These are phyloP conservation scores for Lentinula sp. DNA, from an alignment of 768 basidiomycete species.

Conservation along the genomic window DNA sequence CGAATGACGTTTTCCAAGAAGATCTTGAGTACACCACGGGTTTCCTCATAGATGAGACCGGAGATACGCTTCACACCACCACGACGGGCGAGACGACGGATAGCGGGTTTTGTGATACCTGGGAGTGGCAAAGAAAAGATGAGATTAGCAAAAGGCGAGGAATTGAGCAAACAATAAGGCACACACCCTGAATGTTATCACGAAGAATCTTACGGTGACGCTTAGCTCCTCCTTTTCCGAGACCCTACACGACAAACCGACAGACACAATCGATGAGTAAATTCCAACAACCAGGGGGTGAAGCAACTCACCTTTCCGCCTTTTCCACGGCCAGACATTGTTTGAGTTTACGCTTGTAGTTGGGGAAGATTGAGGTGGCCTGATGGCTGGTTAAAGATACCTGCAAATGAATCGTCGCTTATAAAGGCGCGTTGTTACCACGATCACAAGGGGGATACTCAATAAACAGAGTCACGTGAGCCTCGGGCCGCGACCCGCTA, in stretches of 20 bases:
- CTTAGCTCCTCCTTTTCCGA: slow-evolving; percentile 72
- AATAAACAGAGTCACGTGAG: background rate
- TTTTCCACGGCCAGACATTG: slow-evolving; percentile 73
- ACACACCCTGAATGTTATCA: slow-evolving; percentile 48
- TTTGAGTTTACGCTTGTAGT: slow-evolving; percentile 5
- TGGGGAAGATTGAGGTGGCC: background rate
- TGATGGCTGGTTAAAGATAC: background rate
- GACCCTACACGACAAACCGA: slow-evolving; percentile 32
- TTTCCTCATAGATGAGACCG: background rate
- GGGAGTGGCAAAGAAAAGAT: slow-evolving; percentile 19
- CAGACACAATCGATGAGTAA: background rate
- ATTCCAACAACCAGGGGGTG: background rate
- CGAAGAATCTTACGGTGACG: slow-evolving; percentile 71
- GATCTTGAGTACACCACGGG: background rate
- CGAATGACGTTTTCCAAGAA: slow-evolving; percentile 57
- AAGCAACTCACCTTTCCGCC: slow-evolving; percentile 47
- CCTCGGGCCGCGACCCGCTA: background rate
- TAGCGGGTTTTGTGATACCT: slow-evolving; percentile 64
- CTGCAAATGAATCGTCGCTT: background rate
- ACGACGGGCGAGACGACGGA: slow-evolving; percentile 27
- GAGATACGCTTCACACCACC: slow-evolving; percentile 1
- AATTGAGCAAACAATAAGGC: slow-evolving; percentile 11
- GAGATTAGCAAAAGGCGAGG: background rate
- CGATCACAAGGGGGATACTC: background rate
- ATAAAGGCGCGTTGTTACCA: background rate